phyloP scores from a whole-genome alignment of 345 rosid genomes.

The Eucalyptus cloeziana region DNA sequence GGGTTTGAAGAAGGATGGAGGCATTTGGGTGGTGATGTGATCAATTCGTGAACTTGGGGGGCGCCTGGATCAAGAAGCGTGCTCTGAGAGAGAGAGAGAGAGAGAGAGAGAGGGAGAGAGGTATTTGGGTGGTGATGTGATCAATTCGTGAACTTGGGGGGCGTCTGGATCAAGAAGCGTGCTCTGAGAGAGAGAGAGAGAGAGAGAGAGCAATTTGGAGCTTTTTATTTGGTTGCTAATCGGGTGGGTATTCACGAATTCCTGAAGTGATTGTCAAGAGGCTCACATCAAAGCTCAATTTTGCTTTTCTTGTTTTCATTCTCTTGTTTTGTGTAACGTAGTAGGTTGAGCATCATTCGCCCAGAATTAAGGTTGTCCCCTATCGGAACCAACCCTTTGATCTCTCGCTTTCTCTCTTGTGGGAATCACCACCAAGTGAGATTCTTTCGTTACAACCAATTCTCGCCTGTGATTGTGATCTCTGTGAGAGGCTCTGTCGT shows the following conservation, averaged over 20 bases:
- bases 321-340: background rate
- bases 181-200: background rate
- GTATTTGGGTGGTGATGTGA: background rate
- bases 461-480: background rate
- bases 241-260: background rate
- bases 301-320: background rate
- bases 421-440: background rate
- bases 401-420: background rate
- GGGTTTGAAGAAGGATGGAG: background rate
- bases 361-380: background rate
- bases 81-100: background rate
- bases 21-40: background rate
- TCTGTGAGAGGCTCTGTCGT: background rate
- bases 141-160: background rate
- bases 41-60: background rate
- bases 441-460: conserved; percentile 11
- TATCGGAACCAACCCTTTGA: background rate
- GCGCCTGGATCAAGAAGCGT: background rate
- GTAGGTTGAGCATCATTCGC: background rate
- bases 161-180: background rate
- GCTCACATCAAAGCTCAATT: background rate
- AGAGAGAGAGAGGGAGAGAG: background rate
- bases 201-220: background rate
- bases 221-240: background rate
- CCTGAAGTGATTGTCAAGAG: background rate